Evolutionary conservation across 1,284 basidiomycete genomes (phyloP).

Genomic region (Cutaneotrichosporon mucoides): DNA sequence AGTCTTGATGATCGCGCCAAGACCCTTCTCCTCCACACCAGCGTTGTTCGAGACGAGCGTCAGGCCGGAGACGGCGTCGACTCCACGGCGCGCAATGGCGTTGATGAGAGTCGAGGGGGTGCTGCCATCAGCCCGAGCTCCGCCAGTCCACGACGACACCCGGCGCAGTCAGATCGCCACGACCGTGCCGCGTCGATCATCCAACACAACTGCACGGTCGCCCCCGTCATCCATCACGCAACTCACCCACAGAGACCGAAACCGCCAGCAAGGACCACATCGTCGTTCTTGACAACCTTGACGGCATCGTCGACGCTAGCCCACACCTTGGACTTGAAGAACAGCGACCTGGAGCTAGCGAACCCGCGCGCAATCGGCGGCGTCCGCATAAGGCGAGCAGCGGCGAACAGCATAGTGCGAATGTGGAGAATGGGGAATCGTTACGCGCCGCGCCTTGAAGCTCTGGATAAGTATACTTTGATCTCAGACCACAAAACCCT

Average conservation of each 20-base stretch:
- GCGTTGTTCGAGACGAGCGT: slow-evolving; percentile 21
- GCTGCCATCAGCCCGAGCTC: neutral
- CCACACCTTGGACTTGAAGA: slow-evolving; percentile 7
- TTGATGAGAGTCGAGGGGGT: slow-evolving; percentile 18
- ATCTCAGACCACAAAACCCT: no score
- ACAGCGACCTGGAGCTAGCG: neutral
- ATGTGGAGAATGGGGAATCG: no score
- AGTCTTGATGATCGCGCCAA: slow-evolving; percentile 68
- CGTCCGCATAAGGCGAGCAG: neutral
- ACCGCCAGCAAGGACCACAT: slow-evolving; percentile 17
- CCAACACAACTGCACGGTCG: no score
- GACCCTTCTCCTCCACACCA: slow-evolving; percentile 19
- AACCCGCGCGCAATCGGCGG: slow-evolving; percentile 8
- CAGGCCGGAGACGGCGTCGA: slow-evolving; percentile 7
- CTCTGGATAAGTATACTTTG: no score
- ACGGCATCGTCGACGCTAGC: slow-evolving; percentile 14
- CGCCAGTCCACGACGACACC: no score
- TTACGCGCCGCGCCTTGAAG: no score
- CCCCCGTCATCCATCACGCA: no score
- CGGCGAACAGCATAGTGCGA: neutral
- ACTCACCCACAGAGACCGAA: slow-evolving; percentile 22
- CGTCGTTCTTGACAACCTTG: slow-evolving; percentile 47
- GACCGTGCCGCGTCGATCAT: no score
- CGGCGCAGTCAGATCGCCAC: no score
- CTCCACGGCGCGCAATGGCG: slow-evolving; percentile 16